Evolutionary conservation across 2,329 filamentous ascomycete species (phyloP).

Genomic region (Hirsutella thompsonii): DNA sequence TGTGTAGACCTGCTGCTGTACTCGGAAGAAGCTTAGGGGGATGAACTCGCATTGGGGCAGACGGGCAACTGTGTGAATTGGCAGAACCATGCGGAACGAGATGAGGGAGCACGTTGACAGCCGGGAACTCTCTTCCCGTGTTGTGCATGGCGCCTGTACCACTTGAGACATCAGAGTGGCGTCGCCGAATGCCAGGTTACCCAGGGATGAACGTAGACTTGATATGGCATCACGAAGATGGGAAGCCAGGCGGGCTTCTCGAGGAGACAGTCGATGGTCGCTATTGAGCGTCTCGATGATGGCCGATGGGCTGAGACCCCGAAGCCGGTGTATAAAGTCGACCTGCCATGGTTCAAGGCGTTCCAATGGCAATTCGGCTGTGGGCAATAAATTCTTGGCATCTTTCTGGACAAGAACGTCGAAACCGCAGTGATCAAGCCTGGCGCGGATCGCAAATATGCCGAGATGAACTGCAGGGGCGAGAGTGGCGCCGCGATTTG

Average conservation of each 20-base stretch:
- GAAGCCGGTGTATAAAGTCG: slow-evolving; percentile 38
- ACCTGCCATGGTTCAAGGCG: slow-evolving; percentile 41
- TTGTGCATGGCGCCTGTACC: slow-evolving; percentile 27
- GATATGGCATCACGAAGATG: slow-evolving; percentile 30
- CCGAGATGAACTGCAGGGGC: slow-evolving; percentile 43
- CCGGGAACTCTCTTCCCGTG: neutral
- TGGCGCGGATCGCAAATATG: slow-evolving; percentile 43
- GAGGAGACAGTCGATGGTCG: slow-evolving; percentile 20
- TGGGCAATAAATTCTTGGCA: slow-evolving; percentile 47
- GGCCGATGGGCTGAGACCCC: slow-evolving; percentile 25
- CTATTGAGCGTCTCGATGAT: slow-evolving; percentile 20
- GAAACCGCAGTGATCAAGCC: slow-evolving; percentile 40
- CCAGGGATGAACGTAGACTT: slow-evolving; percentile 26
- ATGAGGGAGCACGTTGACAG: slow-evolving; percentile 23
- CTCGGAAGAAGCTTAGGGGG: slow-evolving; percentile 52
- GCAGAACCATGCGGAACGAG: slow-evolving; percentile 47
- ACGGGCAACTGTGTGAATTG: slow-evolving; percentile 41
- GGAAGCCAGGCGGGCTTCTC: slow-evolving; percentile 30
- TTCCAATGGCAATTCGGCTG: slow-evolving; percentile 37
- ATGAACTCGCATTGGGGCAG: slow-evolving; percentile 43
- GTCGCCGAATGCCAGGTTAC: slow-evolving; percentile 31
- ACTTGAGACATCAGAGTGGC: slow-evolving; percentile 29
- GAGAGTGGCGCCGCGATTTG: slow-evolving; percentile 29
- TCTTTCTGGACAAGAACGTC: slow-evolving; percentile 48
- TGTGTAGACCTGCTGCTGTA: slow-evolving; percentile 49